phyloP scores from a whole-genome alignment of 2,329 filamentous ascomycete species.

The Shiraia bambusicola region DNA sequence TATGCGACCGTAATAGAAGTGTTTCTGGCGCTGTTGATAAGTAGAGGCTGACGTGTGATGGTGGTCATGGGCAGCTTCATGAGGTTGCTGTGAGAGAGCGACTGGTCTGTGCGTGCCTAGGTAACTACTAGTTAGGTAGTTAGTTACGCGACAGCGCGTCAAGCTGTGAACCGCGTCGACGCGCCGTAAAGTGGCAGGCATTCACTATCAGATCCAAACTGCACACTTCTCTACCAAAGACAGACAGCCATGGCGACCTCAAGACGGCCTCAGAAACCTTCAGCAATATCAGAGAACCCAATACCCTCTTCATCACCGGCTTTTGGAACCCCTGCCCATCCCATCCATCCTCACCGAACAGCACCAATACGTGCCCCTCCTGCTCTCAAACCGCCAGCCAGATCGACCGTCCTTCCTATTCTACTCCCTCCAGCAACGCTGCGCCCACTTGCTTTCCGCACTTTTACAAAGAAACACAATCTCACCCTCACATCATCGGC shows the following conservation, averaged over 20 bases:
- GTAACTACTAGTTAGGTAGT: too few relatives aligned
- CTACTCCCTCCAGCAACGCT: constrained; percentile 83
- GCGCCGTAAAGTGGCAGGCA: constrained; percentile 26
- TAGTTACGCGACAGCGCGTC: constrained; percentile 11
- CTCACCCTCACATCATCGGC: constrained; percentile 87
- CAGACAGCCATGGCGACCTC: constrained; percentile 30
- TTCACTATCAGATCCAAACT: constrained; percentile 1
- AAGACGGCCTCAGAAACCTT: constrained; percentile 34
- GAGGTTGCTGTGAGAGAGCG: too few relatives aligned
- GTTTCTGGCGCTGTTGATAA: not conserved
- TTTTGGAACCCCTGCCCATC: constrained; percentile 83
- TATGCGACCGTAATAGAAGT: constrained; percentile 10
- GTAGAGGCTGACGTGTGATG: not conserved
- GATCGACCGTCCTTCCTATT: constrained; percentile 75
- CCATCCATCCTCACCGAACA: constrained; percentile 60
- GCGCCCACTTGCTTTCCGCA: constrained; percentile 87
- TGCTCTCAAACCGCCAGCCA: constrained; percentile 53
- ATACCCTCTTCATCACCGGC: constrained; percentile 88
- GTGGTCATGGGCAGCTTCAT: not conserved
- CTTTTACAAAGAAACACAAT: constrained; percentile 96
- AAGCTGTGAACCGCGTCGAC: constrained; percentile 23
- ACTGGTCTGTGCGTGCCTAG: constrained; percentile 16
- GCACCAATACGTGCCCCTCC: constrained; percentile 49
- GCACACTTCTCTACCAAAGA: not conserved
- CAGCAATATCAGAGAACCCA: constrained; percentile 50